Evolutionary conservation across 2,329 filamentous ascomycete species (phyloP).

Genomic region (Cryphonectria naterciae): DNA sequence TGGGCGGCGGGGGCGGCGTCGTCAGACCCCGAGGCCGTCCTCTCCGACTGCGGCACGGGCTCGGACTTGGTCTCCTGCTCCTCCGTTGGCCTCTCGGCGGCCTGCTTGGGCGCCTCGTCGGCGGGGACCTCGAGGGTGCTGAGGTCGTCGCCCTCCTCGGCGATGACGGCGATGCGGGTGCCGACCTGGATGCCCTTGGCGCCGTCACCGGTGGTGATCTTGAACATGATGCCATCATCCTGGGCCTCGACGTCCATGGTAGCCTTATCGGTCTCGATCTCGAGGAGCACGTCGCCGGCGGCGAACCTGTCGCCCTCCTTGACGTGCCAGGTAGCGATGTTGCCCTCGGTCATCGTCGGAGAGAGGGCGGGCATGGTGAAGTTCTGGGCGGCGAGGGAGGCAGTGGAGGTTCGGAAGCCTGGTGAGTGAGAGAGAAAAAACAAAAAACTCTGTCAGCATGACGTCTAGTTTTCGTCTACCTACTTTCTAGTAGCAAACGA

Average conservation of each 20-base stretch:
- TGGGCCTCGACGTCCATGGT: conserved; percentile 95
- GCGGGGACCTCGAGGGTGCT: conserved; percentile 73
- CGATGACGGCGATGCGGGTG: conserved; percentile 78
- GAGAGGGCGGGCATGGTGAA: conserved; percentile 91
- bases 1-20: conserved; percentile 15
- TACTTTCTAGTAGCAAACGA: background rate
- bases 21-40: conserved; percentile 26
- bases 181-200: conserved; percentile 79
- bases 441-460: conserved; percentile 5
- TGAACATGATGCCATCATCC: conserved; percentile 84
- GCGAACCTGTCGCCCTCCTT: conserved; percentile 85
- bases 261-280: conserved; percentile 94
- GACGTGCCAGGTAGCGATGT: conserved; percentile 82
- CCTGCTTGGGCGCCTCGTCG: conserved; percentile 59
- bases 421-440: conserved; percentile 25
- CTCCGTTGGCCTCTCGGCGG: conserved; percentile 36
- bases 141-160: conserved; percentile 80
- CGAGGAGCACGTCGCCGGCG: conserved; percentile 83
- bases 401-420: conserved; percentile 69
- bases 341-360: conserved; percentile 92
- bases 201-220: conserved; percentile 76
- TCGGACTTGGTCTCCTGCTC: conserved; percentile 23
- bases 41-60: conserved; percentile 32
- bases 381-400: conserved; percentile 75
- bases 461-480: background rate